Conservation (phyloP, 2,329 filamentous ascomycete species). For the Talaromyces sp. region DNA sequence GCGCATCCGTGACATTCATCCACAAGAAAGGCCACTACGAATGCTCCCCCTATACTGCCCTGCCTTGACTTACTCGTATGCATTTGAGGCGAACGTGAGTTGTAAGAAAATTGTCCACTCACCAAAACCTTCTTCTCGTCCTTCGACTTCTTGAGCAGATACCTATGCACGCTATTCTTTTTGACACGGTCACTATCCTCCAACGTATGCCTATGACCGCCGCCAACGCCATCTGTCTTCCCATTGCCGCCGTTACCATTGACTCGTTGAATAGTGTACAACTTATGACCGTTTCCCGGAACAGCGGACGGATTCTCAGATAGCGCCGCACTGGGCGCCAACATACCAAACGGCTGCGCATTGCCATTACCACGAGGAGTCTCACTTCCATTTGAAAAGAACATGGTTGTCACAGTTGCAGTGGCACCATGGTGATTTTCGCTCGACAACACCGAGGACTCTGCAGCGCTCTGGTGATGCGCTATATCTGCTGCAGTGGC, state of each 20-base stretch:
- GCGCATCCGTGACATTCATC: neutral
- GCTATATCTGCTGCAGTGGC: conserved; percentile 19
- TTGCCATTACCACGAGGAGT: conserved; percentile 13
- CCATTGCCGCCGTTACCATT: conserved; percentile 73
- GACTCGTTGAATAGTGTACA: conserved; percentile 73
- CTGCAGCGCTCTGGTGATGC: conserved; percentile 21
- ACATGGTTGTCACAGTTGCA: conserved; percentile 4
- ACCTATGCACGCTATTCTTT: conserved; percentile 72
- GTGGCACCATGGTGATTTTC: neutral
- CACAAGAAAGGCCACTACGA: neutral
- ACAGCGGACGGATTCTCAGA: conserved; percentile 41
- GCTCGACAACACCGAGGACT: conserved; percentile 9
- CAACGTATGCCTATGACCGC: conserved; percentile 70
- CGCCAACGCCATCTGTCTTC: conserved; percentile 65
- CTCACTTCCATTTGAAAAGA: conserved; percentile 20
- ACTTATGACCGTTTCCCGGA: conserved; percentile 52
- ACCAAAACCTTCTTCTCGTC: conserved; percentile 60
- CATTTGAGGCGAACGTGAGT: neutral
- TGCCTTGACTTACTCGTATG: neutral
- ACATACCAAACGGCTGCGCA: conserved; percentile 41
- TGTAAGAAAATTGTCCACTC: conserved; percentile 29
- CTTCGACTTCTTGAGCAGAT: conserved; percentile 61
- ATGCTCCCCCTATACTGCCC: too few relatives aligned
- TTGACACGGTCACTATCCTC: conserved; percentile 75
- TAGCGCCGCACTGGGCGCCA: conserved; percentile 40